phyloP scores from a whole-genome alignment of 75 land plant species.

The Picea sitchensis region DNA sequence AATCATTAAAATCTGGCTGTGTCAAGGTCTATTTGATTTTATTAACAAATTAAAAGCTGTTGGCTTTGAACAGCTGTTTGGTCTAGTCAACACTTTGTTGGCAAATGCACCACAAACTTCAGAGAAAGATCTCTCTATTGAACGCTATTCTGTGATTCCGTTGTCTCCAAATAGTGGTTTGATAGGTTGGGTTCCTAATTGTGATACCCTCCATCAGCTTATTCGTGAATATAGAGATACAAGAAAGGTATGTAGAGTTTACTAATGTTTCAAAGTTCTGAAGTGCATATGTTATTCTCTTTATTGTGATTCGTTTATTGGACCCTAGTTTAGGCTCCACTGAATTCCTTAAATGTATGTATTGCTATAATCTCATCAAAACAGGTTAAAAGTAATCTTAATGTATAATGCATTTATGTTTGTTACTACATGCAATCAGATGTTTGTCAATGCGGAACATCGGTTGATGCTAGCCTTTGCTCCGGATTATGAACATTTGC shows the following conservation, averaged over 20 bases:
- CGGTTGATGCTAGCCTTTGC: constrained; percentile 90
- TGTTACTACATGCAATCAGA: constrained; percentile 22
- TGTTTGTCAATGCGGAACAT: constrained; percentile 85
- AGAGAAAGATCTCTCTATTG: constrained; percentile 95
- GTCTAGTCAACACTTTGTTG: constrained; percentile 93
- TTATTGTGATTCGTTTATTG: background rate
- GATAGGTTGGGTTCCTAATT: constrained; percentile 99
- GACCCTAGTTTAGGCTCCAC: no score
- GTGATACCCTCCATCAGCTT: constrained; percentile 94
- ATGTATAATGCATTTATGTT: background rate
- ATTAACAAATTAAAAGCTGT: background rate
- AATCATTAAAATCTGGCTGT: background rate
- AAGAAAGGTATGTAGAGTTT: constrained; percentile 61
- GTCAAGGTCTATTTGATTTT: background rate
- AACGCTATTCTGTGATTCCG: constrained; percentile 93
- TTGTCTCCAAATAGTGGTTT: constrained; percentile 98
- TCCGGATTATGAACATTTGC: constrained; percentile 95
- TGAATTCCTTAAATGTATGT: background rate
- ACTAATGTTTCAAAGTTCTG: background rate
- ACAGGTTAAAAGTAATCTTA: background rate
- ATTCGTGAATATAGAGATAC: constrained; percentile 97
- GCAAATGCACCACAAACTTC: constrained; percentile 89
- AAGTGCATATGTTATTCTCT: background rate
- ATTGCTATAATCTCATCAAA: background rate
- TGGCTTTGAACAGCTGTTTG: constrained; percentile 67